Percentiles rank a stretch among this genome's conserved stretches.
phyloP scores from a whole-genome alignment of 306 rosid genomes.

The Vachellia pachyceras region DNA sequence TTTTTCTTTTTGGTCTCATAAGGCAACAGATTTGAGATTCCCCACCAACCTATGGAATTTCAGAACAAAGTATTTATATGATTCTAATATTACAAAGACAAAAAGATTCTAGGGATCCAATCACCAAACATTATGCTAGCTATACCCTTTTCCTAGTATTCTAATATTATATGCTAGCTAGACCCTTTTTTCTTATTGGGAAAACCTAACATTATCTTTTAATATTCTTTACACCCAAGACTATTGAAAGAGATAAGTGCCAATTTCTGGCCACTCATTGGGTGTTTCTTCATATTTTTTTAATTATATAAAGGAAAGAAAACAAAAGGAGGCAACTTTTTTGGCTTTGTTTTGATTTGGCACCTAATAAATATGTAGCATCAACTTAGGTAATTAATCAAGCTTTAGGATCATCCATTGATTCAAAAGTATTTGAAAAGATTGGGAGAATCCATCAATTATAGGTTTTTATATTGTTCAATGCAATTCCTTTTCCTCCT shows the following conservation, averaged over 20 bases:
- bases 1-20: neutral
- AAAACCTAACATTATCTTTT: conserved; percentile 31
- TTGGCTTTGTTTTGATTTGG: conserved; percentile 1
- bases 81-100: conserved; percentile 6
- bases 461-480: neutral
- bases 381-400: neutral
- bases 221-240: neutral
- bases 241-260: neutral
- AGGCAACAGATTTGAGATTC: conserved; percentile 21
- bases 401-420: neutral
- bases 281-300: neutral
- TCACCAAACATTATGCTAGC: no score
- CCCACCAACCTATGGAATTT: conserved; percentile 28
- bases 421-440: neutral
- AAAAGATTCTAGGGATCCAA: conserved; percentile 14
- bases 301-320: neutral
- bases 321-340: neutral
- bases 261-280: conserved; percentile 6
- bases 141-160: no score
- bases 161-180: no score
- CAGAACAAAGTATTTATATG: conserved; percentile 22
- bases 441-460: neutral
- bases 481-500: neutral
- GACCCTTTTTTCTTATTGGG: neutral
- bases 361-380: neutral